These are phyloP conservation scores for Solanum raphanifolium DNA, from an alignment of 257 asterid species.

Conservation along the genomic window DNA sequence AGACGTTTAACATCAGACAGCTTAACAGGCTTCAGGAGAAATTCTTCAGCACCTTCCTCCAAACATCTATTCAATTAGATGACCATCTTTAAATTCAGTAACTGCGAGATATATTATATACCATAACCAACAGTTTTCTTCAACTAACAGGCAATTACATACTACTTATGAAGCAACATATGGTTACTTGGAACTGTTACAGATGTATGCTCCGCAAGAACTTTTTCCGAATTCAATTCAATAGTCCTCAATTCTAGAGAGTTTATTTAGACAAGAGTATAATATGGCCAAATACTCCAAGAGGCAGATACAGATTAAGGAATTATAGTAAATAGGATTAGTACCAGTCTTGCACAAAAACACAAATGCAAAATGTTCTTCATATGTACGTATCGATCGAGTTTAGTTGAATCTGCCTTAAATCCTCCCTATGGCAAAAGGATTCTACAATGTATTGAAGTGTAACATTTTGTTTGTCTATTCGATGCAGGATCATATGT, in stretches of 20 bases:
- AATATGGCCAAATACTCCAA: too few species aligned
- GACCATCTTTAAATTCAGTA: background rate
- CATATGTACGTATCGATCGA: background rate
- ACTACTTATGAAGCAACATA: background rate
- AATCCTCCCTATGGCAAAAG: background rate
- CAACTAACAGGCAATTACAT: too few species aligned
- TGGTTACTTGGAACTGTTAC: background rate
- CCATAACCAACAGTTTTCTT: background rate
- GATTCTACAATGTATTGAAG: background rate
- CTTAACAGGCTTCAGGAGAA: constrained; percentile 75
- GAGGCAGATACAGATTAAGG: too few species aligned
- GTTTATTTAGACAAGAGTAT: too few species aligned
- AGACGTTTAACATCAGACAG: constrained; percentile 64
- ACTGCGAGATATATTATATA: background rate
- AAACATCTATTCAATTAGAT: constrained; percentile 28
- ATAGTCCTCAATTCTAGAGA: background rate
- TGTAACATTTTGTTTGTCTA: background rate
- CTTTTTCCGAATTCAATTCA: too few species aligned
- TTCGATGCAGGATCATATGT: background rate
- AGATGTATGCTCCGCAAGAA: background rate
- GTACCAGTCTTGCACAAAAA: background rate
- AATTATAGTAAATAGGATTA: too few species aligned
- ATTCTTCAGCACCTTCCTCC: constrained; percentile 87
- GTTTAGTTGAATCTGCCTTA: too few species aligned
- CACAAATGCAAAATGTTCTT: background rate